Conservation (phyloP, 441 rosid genomes). For the Omphalea diandra region DNA sequence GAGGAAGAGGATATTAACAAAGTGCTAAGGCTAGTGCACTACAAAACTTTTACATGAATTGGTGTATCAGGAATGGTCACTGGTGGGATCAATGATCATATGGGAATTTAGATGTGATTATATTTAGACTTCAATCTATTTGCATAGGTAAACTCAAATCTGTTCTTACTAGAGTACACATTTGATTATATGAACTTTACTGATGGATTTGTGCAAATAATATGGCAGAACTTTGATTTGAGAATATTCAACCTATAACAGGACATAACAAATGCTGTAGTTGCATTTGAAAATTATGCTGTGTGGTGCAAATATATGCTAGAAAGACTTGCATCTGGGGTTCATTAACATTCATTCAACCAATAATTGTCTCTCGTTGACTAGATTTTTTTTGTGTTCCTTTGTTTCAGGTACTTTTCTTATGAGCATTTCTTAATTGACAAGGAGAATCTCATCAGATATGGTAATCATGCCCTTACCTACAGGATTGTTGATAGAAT, state of each 20-base stretch:
- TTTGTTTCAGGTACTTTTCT: slow-evolving; percentile 71
- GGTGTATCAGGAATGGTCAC: not conserved
- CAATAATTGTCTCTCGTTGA: not conserved
- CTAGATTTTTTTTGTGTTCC: not conserved
- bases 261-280: not conserved
- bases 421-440: slow-evolving; percentile 95
- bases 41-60: slow-evolving; percentile 14
- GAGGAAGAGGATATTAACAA: slow-evolving; percentile 98
- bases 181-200: not conserved
- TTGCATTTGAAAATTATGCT: slow-evolving; percentile 1
- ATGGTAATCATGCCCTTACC: slow-evolving; percentile 93
- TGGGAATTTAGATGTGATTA: not conserved
- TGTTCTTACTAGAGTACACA: not conserved
- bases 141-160: not conserved
- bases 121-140: not conserved
- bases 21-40: slow-evolving; percentile 66
- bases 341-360: slow-evolving; percentile 2
- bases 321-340: no score
- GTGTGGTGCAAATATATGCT: not conserved
- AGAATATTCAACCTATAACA: not conserved
- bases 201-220: not conserved
- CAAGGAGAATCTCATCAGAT: slow-evolving; percentile 93
- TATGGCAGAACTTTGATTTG: not conserved
- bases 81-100: not conserved
- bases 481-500: slow-evolving; percentile 94